Conservation (phyloP, 441 rosid genomes). For the Populus hybrid region DNA sequence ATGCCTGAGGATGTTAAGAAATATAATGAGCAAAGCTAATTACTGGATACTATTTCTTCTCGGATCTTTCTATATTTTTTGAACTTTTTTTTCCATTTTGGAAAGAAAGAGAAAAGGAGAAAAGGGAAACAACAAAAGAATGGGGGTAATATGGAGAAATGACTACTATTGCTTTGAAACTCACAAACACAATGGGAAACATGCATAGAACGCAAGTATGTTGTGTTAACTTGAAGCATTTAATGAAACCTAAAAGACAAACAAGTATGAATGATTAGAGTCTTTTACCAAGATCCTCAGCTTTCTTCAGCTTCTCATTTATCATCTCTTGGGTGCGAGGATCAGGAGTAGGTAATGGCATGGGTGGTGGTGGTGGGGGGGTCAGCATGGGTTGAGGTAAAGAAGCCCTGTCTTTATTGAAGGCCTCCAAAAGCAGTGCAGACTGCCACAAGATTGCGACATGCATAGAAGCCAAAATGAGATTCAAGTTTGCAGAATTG, state of each 20-base stretch:
- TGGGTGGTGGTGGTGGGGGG: conserved; percentile 60
- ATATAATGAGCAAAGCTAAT: neutral
- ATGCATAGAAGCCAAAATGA: conserved; percentile 12
- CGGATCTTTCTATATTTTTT: neutral
- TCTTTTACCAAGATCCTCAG: conserved; percentile 88
- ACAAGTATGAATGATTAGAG: neutral
- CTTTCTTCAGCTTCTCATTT: conserved; percentile 94
- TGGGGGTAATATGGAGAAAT: neutral
- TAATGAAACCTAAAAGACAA: neutral
- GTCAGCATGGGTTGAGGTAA: conserved; percentile 84
- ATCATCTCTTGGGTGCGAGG: conserved; percentile 98
- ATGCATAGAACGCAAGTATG: neutral
- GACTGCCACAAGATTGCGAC: conserved; percentile 49
- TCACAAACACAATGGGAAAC: neutral
- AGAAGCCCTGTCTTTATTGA: conserved; percentile 96
- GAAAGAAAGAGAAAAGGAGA: neutral
- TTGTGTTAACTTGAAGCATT: neutral
- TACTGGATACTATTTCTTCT: neutral
- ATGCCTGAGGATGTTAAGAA: neutral
- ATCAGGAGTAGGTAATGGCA: conserved; percentile 76
- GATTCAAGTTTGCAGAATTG: neutral
- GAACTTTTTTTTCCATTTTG: neutral
- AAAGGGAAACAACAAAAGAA: neutral
- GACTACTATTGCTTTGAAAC: neutral
- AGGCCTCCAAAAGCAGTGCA: conserved; percentile 92